Evolutionary conservation across 164 flowering plant species (phyloP).

Genomic region (Kalanchoe fedtschenkoi): DNA sequence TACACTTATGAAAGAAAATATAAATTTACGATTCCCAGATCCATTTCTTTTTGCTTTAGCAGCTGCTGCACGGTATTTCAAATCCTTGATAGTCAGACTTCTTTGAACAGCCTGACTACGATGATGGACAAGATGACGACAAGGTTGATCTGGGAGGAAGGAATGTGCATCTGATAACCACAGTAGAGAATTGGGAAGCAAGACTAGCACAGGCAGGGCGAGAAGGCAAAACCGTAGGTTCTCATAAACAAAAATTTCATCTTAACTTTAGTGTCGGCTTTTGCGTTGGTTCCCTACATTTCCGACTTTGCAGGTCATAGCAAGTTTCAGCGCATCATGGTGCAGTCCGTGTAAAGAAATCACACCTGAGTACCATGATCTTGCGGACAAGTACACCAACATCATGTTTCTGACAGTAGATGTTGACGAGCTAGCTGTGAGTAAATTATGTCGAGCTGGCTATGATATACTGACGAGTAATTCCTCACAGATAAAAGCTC

Average conservation of each 20-base stretch:
- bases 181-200: constrained; percentile 47
- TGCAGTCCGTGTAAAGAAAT: constrained; percentile 75
- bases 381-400: constrained; percentile 54
- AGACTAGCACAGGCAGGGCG: constrained; percentile 44
- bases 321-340: constrained; percentile 82
- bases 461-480: no score
- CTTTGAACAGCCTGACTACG: constrained; percentile 3
- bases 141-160: constrained; percentile 25
- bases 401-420: constrained; percentile 55
- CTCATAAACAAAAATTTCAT: neutral
- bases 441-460: constrained; percentile 11
- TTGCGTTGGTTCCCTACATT: no score
- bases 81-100: no score
- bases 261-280: no score
- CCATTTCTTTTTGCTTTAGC: no score
- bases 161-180: constrained; percentile 42
- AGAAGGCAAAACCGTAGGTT: constrained; percentile 43
- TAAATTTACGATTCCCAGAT: no score
- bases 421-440: constrained; percentile 74
- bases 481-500: no score
- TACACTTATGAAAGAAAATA: neutral
- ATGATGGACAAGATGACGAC: constrained; percentile 12
- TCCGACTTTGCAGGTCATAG: constrained; percentile 52
- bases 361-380: constrained; percentile 45
- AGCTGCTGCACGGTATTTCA: no score